These are phyloP conservation scores for Basidiobolus heterosporus DNA, from an alignment of 371 early-diverging fungal species.

Conservation along the genomic window DNA sequence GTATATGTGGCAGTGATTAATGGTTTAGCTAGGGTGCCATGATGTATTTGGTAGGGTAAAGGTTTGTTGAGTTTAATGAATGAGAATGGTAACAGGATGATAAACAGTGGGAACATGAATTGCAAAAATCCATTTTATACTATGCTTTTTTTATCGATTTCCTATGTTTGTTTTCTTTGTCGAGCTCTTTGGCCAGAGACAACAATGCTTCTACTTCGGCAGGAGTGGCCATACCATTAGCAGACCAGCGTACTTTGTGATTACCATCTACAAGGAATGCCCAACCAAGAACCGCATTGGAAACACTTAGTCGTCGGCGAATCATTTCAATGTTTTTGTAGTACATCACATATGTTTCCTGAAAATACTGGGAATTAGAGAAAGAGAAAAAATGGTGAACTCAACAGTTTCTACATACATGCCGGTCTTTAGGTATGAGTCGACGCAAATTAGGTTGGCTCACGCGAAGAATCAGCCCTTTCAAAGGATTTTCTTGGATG, in stretches of 20 bases:
- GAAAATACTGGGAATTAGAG: background rate
- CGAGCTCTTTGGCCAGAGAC: slow-evolving; percentile 4
- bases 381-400: background rate
- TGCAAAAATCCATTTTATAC: no score
- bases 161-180: background rate
- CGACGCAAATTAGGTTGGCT: slow-evolving; percentile 42
- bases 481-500: slow-evolving; percentile 44
- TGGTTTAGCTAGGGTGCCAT: no score
- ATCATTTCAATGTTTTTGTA: slow-evolving; percentile 36
- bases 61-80: no score
- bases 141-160: no score
- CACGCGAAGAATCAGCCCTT: slow-evolving; percentile 37
- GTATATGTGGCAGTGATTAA: no score
- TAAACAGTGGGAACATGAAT: no score
- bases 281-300: slow-evolving; percentile 61
- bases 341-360: slow-evolving; percentile 40
- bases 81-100: no score
- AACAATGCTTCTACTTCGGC: slow-evolving; percentile 34
- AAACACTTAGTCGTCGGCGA: slow-evolving; percentile 41
- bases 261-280: slow-evolving; percentile 54
- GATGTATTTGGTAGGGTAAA: no score
- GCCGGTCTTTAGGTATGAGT: slow-evolving; percentile 30
- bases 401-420: slow-evolving; percentile 15
- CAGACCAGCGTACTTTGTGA: slow-evolving; percentile 71
- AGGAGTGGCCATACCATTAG: slow-evolving; percentile 55